Evolutionary conservation across 202 grass and related monocot genomes (phyloP).

Genomic region (Zoysia matrella): DNA sequence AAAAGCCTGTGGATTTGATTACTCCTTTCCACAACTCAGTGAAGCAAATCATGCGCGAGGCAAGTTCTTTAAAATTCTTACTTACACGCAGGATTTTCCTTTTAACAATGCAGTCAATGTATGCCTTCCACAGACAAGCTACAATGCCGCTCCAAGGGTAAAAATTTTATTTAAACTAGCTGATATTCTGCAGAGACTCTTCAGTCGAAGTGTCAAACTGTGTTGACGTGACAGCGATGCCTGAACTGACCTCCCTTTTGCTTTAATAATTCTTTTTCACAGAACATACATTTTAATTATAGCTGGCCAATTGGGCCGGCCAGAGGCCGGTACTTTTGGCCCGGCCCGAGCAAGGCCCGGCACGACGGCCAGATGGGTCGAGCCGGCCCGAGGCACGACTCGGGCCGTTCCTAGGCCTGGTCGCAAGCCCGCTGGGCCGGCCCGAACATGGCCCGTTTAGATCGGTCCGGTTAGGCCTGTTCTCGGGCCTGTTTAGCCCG

Average conservation of each 20-base stretch:
- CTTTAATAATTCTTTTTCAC: background rate
- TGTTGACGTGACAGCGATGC: background rate
- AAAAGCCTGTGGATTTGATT: slow-evolving; percentile 8
- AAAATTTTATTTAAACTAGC: background rate
- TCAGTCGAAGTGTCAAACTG: slow-evolving; percentile 1
- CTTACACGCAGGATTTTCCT: background rate
- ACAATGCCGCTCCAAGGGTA: background rate
- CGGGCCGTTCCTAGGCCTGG: too few relatives aligned
- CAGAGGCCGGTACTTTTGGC: too few relatives aligned
- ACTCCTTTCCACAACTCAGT: too few relatives aligned
- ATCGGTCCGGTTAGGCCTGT: too few relatives aligned
- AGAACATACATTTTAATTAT: slow-evolving; percentile 3
- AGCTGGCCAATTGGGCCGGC: too few relatives aligned
- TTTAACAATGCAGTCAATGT: background rate
- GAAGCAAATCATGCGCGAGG: slow-evolving; percentile 88
- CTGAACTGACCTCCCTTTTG: slow-evolving; percentile 14
- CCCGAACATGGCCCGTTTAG: too few relatives aligned
- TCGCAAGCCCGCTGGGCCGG: too few relatives aligned
- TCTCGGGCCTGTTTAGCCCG: too few relatives aligned
- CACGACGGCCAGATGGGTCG: too few relatives aligned
- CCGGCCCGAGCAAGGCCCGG: too few relatives aligned
- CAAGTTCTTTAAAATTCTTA: slow-evolving; percentile 40
- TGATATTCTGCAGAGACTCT: background rate
- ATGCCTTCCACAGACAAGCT: slow-evolving; percentile 2
- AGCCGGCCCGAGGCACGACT: too few relatives aligned